A percentile compares a stretch with the other conserved stretches of the same genome.
Conservation (phyloP, 2,329 filamentous ascomycete species). For the Piedraia hortae region DNA sequence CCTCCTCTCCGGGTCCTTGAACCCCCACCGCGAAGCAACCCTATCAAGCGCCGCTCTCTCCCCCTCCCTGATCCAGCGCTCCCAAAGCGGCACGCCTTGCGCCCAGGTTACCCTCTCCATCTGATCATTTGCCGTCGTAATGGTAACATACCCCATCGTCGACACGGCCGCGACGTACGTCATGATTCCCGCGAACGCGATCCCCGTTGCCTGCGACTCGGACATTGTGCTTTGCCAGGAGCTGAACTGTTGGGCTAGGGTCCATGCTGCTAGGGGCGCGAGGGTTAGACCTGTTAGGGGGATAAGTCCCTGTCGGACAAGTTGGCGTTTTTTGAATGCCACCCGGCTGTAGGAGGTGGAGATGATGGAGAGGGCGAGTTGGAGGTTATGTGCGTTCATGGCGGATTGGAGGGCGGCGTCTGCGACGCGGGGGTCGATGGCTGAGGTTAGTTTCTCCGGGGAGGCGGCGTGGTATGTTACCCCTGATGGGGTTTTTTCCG, state of each 20-base stretch:
- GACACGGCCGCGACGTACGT: conserved; percentile 62
- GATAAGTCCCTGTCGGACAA: conserved; percentile 33
- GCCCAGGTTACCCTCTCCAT: conserved; percentile 86
- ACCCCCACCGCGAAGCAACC: conserved; percentile 75
- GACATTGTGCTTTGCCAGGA: conserved; percentile 52
- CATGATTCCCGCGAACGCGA: conserved; percentile 54
- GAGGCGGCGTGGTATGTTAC: conserved; percentile 34
- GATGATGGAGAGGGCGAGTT: conserved; percentile 48
- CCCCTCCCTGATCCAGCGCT: conserved; percentile 71
- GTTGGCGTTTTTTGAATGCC: conserved; percentile 39
- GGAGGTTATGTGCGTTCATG: conserved; percentile 50
- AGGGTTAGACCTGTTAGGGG: conserved; percentile 28
- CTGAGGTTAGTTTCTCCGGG: conserved; percentile 32
- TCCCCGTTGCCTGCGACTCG: conserved; percentile 39
- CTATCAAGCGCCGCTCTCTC: conserved; percentile 68
- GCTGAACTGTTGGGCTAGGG: conserved; percentile 38
- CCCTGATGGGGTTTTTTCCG: conserved; percentile 12
- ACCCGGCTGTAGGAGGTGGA: conserved; percentile 38
- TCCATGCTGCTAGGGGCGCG: conserved; percentile 41
- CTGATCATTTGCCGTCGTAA: conserved; percentile 76
- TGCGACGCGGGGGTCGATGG: conserved; percentile 43
- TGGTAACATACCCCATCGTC: conserved; percentile 56
- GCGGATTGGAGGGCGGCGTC: conserved; percentile 51
- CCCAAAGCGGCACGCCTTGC: conserved; percentile 48
- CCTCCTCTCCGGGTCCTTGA: conserved; percentile 48